These are phyloP conservation scores for Avicennia marina DNA, from an alignment of 257 asterid genomes.

Conservation along the genomic window DNA sequence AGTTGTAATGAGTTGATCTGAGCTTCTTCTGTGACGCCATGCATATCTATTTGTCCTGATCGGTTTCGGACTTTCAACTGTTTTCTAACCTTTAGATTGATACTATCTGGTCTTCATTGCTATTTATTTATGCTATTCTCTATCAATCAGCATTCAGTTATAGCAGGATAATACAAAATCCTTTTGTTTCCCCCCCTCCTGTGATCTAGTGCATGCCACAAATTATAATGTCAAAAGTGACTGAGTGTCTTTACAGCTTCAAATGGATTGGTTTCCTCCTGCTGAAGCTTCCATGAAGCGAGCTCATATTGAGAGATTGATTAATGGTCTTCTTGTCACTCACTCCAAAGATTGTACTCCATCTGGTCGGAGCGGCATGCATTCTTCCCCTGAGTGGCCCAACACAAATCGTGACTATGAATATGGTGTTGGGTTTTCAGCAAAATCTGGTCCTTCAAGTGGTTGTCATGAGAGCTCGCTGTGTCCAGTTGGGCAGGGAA, in stretches of 20 bases:
- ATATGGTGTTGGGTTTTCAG: constrained; percentile 30
- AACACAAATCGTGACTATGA: constrained; percentile 26
- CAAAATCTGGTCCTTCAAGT: constrained; percentile 28
- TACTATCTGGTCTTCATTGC: not conserved
- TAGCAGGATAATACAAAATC: not conserved
- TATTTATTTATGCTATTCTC: not conserved
- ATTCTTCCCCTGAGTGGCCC: constrained; percentile 26
- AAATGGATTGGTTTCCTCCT: constrained; percentile 74
- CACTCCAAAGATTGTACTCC: constrained; percentile 42
- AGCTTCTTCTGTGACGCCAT: too few relatives aligned
- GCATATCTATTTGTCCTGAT: too few relatives aligned
- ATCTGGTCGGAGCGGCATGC: constrained; percentile 31
- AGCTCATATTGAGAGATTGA: constrained; percentile 57
- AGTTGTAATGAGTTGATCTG: too few relatives aligned
- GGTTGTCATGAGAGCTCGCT: constrained; percentile 34
- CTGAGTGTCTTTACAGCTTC: constrained; percentile 51
- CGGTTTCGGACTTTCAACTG: too few relatives aligned
- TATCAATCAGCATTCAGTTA: constrained; percentile 3
- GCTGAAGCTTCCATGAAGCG: constrained; percentile 78
- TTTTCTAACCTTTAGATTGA: not conserved
- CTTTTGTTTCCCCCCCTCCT: not conserved
- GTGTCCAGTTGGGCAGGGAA: constrained; percentile 31
- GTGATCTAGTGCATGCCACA: not conserved
- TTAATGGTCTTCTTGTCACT: constrained; percentile 49
- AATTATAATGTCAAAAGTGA: constrained; percentile 10